Evolutionary conservation across 1,139 yeast species (phyloP).

Genomic region (Suhomyces terraborum): DNA sequence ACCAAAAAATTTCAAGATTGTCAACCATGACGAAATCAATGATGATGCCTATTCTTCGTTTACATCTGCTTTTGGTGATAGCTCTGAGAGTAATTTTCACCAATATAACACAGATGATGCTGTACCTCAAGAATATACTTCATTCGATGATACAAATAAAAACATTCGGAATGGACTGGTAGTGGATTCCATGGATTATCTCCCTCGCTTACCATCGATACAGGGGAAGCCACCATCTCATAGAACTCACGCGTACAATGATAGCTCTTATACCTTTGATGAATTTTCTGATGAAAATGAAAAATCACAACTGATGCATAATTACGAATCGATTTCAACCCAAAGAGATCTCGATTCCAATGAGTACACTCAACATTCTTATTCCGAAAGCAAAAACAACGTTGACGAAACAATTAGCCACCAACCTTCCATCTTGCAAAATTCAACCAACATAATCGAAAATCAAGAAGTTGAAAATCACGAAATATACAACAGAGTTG

Average conservation of each 20-base stretch:
- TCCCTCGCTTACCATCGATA: slow-evolving; percentile 11
- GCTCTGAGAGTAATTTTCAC: slow-evolving; percentile 22
- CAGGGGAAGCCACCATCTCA: slow-evolving; percentile 1
- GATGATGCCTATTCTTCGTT: slow-evolving; percentile 39
- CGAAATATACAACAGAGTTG: slow-evolving; percentile 19
- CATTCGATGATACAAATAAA: slow-evolving; percentile 20
- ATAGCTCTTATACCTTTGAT: slow-evolving; percentile 36
- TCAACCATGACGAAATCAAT: slow-evolving; percentile 18
- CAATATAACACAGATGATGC: slow-evolving; percentile 16
- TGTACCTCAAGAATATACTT: slow-evolving; percentile 30
- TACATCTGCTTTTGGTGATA: slow-evolving; percentile 37
- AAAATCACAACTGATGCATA: slow-evolving; percentile 8
- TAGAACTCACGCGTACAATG: slow-evolving; percentile 16
- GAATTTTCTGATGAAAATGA: slow-evolving; percentile 21
- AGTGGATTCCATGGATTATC: slow-evolving; percentile 9
- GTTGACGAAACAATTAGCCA: slow-evolving; percentile 14
- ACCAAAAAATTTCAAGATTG: slow-evolving; percentile 32
- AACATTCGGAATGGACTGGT: slow-evolving; percentile 1
- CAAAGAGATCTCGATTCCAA: slow-evolving; percentile 2
- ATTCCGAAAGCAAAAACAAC: not conserved
- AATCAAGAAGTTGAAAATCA: slow-evolving; percentile 5
- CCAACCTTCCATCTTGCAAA: slow-evolving; percentile 18
- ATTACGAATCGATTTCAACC: slow-evolving; percentile 12
- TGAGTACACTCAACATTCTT: not conserved
- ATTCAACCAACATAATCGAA: slow-evolving; percentile 15